Evolutionary conservation across 2,329 filamentous ascomycete species (phyloP).

Genomic region (Colletotrichum sp.): DNA sequence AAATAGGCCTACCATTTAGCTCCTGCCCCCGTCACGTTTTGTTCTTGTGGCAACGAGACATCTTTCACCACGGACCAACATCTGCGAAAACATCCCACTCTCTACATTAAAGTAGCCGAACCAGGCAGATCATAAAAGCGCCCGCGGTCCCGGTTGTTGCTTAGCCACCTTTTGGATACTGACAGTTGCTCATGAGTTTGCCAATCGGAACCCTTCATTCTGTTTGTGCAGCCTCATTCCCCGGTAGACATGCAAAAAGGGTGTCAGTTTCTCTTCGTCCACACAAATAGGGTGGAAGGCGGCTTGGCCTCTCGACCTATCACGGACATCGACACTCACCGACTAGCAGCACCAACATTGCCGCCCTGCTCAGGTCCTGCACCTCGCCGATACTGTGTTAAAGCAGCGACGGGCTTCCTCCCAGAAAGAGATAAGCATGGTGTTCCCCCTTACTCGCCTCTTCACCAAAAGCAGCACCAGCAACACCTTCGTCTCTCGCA

Average conservation of each 20-base stretch:
- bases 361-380: background rate
- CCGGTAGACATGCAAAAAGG: background rate
- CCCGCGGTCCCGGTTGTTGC: background rate
- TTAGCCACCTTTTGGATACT: background rate
- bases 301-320: slow-evolving; percentile 19
- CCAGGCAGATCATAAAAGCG: background rate
- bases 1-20: background rate
- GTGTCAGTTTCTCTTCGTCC: background rate
- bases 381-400: background rate
- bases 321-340: background rate
- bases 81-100: background rate
- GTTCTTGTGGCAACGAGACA: background rate
- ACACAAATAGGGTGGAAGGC: slow-evolving; percentile 19
- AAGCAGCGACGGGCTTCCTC: background rate
- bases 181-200: background rate
- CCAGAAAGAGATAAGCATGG: background rate
- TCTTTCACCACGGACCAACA: background rate
- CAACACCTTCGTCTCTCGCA: background rate
- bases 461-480: background rate
- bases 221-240: background rate
- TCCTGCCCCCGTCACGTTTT: background rate
- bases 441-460: too few relatives aligned
- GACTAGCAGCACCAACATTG: background rate
- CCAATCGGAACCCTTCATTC: background rate
- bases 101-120: background rate